Base-by-base conservation (phyloP, 2,329 filamentous ascomycete genomes). In the Diaporthe destruens region DNA sequence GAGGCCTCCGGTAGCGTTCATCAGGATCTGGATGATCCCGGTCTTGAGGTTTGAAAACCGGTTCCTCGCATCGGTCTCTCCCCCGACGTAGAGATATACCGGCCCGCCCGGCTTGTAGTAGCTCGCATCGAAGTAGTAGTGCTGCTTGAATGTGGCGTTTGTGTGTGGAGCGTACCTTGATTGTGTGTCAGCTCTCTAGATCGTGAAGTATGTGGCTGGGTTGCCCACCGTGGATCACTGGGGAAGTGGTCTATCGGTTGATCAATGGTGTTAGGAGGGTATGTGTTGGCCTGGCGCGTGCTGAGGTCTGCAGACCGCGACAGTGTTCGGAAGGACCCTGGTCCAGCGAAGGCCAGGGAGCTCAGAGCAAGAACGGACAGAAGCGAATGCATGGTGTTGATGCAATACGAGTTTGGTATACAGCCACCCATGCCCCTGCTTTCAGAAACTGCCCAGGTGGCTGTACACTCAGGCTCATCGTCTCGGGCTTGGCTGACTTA, bases 81-180 rank as follows among this genome's bases (percentile, higher is more conserved):
- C 80, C 18, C 77, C 75, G 25, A 81, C 79, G 56, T 79, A 82
- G 71, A 80, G 76, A 47, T 77, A 80, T 0, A 81, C 80, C 6
- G 80, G 88, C 0, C 87, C 87, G 23, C 88, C 87, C 16, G 87
- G 81, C 74, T 86, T 84, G 76, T 89, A 89, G 77, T 88, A 88
- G 0, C 84, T 83, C 6, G 82, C 81, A 74, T 87, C 87, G 57
- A 88, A 86, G 76, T 86, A 88, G 77, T 87, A 90, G 59, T 87
- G 83, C 77, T 89, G 87, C 65, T 82, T 82, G 77, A 89, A 89
- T 1, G 86, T 89, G 23, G 80, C 85, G 72, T 84, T 82, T 16
- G 81, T 81, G 75, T 83, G 84, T 6, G 81, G 82, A 16, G 76
- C 76, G 76, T 85, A 86, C 11, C 61, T 66, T 53, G 1, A 66